Evolutionary conservation across 345 rosid genomes (phyloP).

Genomic region (Citrus trifoliata): DNA sequence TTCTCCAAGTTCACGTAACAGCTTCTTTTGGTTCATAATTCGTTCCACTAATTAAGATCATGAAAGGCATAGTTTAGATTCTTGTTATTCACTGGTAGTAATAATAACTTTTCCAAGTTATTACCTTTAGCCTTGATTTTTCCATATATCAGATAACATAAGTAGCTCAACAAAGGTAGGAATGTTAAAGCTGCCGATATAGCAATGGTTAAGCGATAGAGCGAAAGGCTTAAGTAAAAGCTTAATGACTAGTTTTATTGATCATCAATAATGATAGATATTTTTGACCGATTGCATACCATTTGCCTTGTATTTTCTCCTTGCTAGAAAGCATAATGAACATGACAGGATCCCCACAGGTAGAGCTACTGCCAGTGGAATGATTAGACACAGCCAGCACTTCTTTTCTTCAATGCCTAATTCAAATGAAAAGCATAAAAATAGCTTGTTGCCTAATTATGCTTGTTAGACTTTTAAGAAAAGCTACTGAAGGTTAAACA

Average conservation of each 20-base stretch:
- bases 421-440: not conserved
- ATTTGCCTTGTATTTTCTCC: not conserved
- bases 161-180: not conserved
- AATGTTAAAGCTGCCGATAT: not conserved
- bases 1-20: conserved; percentile 3
- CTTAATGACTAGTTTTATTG: no score
- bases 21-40: not conserved
- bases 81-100: not conserved
- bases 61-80: not conserved
- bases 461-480: no score
- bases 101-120: not conserved
- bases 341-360: not conserved
- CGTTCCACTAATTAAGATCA: not conserved
- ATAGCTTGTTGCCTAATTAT: no score
- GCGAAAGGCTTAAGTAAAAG: no score
- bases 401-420: no score
- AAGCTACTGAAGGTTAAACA: no score
- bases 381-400: conserved; percentile 4
- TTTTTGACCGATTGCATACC: not conserved
- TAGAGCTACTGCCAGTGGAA: not conserved
- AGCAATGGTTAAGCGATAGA: not conserved
- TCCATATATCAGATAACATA: not conserved
- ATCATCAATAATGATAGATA: not conserved
- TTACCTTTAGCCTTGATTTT: not conserved
- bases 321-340: not conserved